phyloP scores from a whole-genome alignment of 176 grass and related monocot genomes.

The Triticum timopheevii region DNA sequence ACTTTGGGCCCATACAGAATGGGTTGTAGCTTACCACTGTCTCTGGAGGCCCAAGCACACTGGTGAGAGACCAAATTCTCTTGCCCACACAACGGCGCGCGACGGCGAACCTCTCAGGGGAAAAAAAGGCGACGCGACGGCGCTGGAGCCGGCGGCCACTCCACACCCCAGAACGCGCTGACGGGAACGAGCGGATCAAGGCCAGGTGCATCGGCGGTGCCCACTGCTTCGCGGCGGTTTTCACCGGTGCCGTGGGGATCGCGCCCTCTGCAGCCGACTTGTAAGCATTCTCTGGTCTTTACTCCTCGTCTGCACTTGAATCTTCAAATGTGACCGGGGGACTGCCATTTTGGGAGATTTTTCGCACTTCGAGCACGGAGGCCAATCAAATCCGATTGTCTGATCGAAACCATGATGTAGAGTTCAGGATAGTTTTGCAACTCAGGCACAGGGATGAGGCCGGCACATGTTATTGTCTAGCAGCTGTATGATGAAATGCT shows the following conservation, averaged over 20 bases:
- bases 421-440: not conserved
- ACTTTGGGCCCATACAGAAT: too few species aligned
- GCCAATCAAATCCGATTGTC: not conserved
- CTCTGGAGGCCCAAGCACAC: too few species aligned
- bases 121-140: not conserved
- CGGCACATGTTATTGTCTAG: not conserved
- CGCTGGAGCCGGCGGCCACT: not conserved
- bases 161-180: not conserved
- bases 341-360: not conserved
- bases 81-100: too few species aligned
- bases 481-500: constrained; percentile 26
- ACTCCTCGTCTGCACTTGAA: not conserved
- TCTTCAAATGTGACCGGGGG: not conserved
- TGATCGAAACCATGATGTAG: not conserved
- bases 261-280: not conserved
- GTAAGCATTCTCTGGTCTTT: not conserved
- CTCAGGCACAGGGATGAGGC: not conserved
- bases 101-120: not conserved
- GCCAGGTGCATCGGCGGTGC: not conserved
- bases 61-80: too few species aligned
- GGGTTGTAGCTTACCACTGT: too few species aligned
- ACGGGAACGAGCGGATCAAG: not conserved
- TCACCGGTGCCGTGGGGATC: not conserved
- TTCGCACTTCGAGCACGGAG: not conserved
- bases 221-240: not conserved